Conservation (phyloP, 1,284 basidiomycete genomes). For the Schizopora paradoxa region DNA sequence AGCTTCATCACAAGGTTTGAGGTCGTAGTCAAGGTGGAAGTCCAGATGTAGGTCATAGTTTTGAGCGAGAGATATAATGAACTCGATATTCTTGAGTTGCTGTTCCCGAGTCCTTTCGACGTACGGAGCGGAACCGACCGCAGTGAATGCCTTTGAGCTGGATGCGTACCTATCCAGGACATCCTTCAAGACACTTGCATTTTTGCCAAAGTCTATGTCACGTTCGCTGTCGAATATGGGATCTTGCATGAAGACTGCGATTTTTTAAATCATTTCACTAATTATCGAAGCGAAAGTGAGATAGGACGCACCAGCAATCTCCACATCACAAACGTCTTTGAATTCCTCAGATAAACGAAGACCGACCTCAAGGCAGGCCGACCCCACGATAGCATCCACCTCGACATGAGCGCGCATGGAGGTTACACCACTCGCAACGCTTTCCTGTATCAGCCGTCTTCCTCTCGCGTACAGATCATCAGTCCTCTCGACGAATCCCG, state of each 20-base stretch:
- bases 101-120: slow-evolving; percentile 46
- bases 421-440: slow-evolving; percentile 54
- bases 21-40: slow-evolving; percentile 64
- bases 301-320: slow-evolving; percentile 43
- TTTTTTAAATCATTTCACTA: neutral
- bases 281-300: neutral
- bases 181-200: slow-evolving; percentile 39
- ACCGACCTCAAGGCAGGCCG: slow-evolving; percentile 46
- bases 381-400: slow-evolving; percentile 48
- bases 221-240: slow-evolving; percentile 39
- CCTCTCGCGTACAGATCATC: slow-evolving; percentile 49
- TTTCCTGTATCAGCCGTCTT: slow-evolving; percentile 46
- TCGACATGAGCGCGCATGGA: slow-evolving; percentile 64
- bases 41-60: slow-evolving; percentile 41
- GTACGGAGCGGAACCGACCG: slow-evolving; percentile 59
- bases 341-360: slow-evolving; percentile 43
- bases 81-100: slow-evolving; percentile 48
- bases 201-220: slow-evolving; percentile 34
- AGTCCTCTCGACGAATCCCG: slow-evolving; percentile 35
- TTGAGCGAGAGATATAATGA: slow-evolving; percentile 44
- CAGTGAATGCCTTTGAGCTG: slow-evolving; percentile 32
- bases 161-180: slow-evolving; percentile 26
- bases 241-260: slow-evolving; percentile 58
- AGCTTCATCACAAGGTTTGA: slow-evolving; percentile 35
- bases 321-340: slow-evolving; percentile 43